Evolutionary conservation across 352 stramenopile genomes (phyloP), one percentile per base, ranked within the genome.

Genomic region (Pythium plurisporium): DNA sequence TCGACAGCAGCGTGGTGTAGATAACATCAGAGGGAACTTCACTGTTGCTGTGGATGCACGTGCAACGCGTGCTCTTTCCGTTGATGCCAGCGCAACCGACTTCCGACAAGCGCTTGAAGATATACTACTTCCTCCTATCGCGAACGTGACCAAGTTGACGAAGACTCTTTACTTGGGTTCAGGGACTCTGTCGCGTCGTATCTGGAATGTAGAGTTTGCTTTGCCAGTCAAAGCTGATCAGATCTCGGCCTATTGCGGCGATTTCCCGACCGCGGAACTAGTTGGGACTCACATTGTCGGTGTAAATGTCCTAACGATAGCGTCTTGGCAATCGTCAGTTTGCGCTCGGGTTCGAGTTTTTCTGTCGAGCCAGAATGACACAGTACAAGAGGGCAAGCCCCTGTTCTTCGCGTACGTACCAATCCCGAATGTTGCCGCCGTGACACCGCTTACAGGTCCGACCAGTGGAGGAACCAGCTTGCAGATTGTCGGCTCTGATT

Each of bases 381-480:
- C 55, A 15, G 8, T 63, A 22, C 26, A 43, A 2, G 45, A 63
- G 20, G 17, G 5, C 19, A 23, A 27, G 22, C 12, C 45, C 4
- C 15, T 63, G 14, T 63, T 37, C 27, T 63, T 55, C 46, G 44
- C 26, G 0, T 63, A 56, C 27, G 34, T 40, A n/a, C 55, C 46
- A 7, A 29, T 46, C 4, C 55, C 55, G 10, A n/a, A 51, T 4
- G 46, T 56, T 4, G 8, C 27, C 17, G 4, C 2, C 5, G 36
- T 50, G 2, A 43, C 11, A 9, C 55, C 55, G n/a, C 10, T 26
- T 2, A 49, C 63, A 5, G 77, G 77, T 0, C 33, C 73, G 19
- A 43, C 31, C 14, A 56, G 36, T 20, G 77, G 77, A 17, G 71
- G 71, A 4, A 84, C 74, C 0, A 71, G 66, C 3, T 47, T 87